Percentiles rank a stretch among this genome's conserved stretches.
phyloP scores from a whole-genome alignment of 805 yeast genomes.

The Candida saitoana region DNA sequence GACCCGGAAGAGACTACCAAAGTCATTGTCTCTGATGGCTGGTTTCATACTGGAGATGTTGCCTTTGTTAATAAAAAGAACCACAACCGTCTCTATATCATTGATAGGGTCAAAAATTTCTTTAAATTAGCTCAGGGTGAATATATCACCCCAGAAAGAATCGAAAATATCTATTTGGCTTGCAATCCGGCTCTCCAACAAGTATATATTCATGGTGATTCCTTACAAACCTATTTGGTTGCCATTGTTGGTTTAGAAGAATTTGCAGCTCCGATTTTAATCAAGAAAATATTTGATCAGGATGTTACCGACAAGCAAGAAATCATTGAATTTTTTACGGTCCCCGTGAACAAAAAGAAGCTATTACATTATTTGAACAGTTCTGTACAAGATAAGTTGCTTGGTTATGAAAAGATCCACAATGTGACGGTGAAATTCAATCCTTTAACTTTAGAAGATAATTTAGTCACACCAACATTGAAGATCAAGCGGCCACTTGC shows the following conservation, averaged over 20 bases:
- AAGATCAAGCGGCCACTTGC: constrained; percentile 39
- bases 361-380: constrained; percentile 22
- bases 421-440: constrained; percentile 33
- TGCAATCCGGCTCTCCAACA: constrained; percentile 25
- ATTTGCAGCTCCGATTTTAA: constrained; percentile 13
- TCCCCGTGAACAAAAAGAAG: constrained; percentile 16
- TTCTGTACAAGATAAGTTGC: constrained; percentile 19
- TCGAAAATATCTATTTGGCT: constrained; percentile 31
- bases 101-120: constrained; percentile 47
- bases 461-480: constrained; percentile 40
- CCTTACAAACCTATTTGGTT: constrained; percentile 23
- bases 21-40: constrained; percentile 44
- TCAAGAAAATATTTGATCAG: constrained; percentile 12
- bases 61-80: constrained; percentile 18
- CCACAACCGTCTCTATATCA: constrained; percentile 37
- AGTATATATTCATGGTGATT: constrained; percentile 31
- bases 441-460: constrained; percentile 36
- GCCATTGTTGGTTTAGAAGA: constrained; percentile 27
- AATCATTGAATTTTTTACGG: constrained; percentile 19
- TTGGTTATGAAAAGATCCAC: constrained; percentile 37
- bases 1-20: constrained; percentile 46
- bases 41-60: constrained; percentile 59
- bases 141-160: constrained; percentile 40
- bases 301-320: constrained; percentile 12
- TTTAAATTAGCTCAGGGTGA: constrained; percentile 41